Base-by-base conservation (phyloP, 2,329 filamentous ascomycete genomes). In the Fulvia fulva region DNA sequence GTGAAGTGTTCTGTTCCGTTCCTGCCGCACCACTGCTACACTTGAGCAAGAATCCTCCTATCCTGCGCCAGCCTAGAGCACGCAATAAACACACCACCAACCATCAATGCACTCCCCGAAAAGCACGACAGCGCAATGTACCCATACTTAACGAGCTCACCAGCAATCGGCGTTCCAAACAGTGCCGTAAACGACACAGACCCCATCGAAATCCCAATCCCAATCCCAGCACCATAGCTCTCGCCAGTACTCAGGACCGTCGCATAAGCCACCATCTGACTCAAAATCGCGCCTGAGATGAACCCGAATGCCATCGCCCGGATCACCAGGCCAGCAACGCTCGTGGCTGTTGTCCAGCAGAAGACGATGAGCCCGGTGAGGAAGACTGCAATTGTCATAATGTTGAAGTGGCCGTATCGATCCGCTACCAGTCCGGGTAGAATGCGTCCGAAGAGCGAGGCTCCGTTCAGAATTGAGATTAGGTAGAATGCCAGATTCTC, bases 221-320 rank as follows among this genome's bases (percentile, higher is more conserved):
- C 79, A 8, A 80, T 70, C 0, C 76, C 75, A 1, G 75, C 69
- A 0, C 78, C 78, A 25, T 77, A 69, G 0, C 71, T 75, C 3
- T 71, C 61, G 1, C 70, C 68, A 0, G 70, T 75, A 0, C 76
- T 71, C 8, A 81, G 66, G 45, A 77, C 73, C 0, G 74, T 74
- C 0, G 76, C 77, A 58, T 78, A 81, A 0, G n/a, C n/a, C n/a
- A n/a, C n/a, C n/a, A n/a, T n/a, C n/a, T n/a, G n/a, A n/a, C n/a
- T n/a, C n/a, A n/a, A n/a, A n/a, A n/a, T n/a, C n/a, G n/a, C n/a
- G n/a, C n/a, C n/a, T n/a, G n/a, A n/a, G n/a, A n/a, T n/a, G n/a
- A n/a, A n/a, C n/a, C n/a, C n/a, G n/a, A n/a, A n/a, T n/a, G n/a
- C n/a, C n/a, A 78, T 76, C 56, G 60, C 57, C 66, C 66, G 69